A percentile compares a stretch with the other conserved stretches of the same genome.
phyloP scores from a whole-genome alignment of 805 yeast species.

The Lachancea cidri region DNA sequence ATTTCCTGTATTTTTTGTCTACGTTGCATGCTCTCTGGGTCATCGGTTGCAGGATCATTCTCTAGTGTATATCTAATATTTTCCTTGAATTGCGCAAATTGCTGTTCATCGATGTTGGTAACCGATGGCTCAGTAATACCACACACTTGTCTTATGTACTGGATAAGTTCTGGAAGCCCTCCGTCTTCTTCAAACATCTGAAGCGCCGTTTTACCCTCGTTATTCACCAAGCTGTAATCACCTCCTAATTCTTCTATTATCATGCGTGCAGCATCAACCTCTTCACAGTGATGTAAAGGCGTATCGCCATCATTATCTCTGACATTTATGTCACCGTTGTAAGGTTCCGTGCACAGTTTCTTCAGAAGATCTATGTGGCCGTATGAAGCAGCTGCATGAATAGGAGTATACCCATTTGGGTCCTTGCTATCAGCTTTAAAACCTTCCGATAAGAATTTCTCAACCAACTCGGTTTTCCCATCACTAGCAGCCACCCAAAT shows the following conservation, averaged over 20 bases:
- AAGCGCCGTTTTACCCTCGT: conserved; percentile 70
- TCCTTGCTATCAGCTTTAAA: conserved; percentile 71
- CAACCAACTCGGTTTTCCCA: conserved; percentile 57
- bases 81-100: conserved; percentile 33
- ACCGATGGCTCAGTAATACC: conserved; percentile 25
- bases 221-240: conserved; percentile 56
- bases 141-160: conserved; percentile 47
- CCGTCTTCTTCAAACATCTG: conserved; percentile 77
- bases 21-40: conserved; percentile 48
- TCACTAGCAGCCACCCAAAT: conserved; percentile 97
- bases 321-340: conserved; percentile 78
- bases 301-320: conserved; percentile 91
- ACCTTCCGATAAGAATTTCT: conserved; percentile 45
- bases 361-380: conserved; percentile 66
- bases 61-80: conserved; percentile 55
- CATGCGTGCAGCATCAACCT: conserved; percentile 53
- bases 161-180: conserved; percentile 74
- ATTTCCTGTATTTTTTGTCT: conserved; percentile 64
- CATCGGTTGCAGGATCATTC: conserved; percentile 38
- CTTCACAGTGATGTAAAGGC: conserved; percentile 89
- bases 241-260: conserved; percentile 68
- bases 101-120: conserved; percentile 27
- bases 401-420: conserved; percentile 91
- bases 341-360: conserved; percentile 28
- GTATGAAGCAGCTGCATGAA: conserved; percentile 96